Base-by-base conservation (phyloP, 2,329 filamentous ascomycete species). In the Cytospora piceae region DNA sequence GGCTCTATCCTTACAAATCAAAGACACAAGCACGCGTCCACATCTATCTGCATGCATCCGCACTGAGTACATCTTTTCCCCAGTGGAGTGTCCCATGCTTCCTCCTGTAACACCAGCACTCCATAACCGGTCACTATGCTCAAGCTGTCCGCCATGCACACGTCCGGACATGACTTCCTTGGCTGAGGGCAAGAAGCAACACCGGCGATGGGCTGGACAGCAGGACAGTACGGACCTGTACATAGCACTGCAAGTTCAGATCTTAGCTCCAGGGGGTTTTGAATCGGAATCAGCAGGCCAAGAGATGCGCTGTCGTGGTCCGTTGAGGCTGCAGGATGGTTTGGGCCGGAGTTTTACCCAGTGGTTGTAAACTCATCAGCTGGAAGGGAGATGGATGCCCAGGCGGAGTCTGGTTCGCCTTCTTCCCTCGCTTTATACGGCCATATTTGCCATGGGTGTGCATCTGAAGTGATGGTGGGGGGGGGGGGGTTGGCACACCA, bases 171-270 rank as follows among this genome's bases (percentile, higher is more conserved):
- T 49, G 46, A 24, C n/a, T 24, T 24, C 22, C 32, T 24, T 15
- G 37, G 60, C 53, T 29, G 34, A 51, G 39, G 34, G 14, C 27
- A 5, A 55, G 32, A 37, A 37, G 29, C 52, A 52, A 39, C 53
- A 49, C 39, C 29, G 53, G 39, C 24, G 53, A 51, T 37, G 61
- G 34, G 52, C 61, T 56, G 60, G 60, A 56, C 32, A 56, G n/a
- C n/a, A n/a, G 60, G 60, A 56, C 27, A 29, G 27, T 29, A 3
- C 5, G 27, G 27, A 29, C 27, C 27, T 29, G 27, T 51, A 46
- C 20, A 11, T 11, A 29, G 39, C 7, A 49, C 46, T 52, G 31
- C 31, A 37, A 63, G 53, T 37, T 53, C 53, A 63, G 61, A 63
- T 63, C 61, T 63, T 57, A 63, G 46, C 46, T 49, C 11, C 46